Conservation (phyloP, 2,329 filamentous ascomycete genomes). For the Colletotrichum sublineola region DNA sequence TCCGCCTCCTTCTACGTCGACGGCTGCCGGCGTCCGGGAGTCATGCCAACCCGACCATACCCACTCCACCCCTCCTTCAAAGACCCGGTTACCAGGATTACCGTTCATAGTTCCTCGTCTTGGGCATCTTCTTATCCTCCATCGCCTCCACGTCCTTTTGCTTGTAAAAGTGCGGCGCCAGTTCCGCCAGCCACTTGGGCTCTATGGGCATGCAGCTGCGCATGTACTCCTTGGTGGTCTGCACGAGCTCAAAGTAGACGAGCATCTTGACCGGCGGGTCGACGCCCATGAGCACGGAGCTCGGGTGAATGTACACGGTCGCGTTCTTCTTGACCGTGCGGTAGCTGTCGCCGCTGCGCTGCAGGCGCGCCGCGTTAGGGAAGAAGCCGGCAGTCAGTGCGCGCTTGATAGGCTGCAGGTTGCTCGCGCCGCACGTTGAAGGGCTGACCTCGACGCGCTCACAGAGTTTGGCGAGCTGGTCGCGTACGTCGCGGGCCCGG, state of each 20-base stretch:
- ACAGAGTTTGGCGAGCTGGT: constrained; percentile 92
- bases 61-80: background rate
- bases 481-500: constrained; percentile 89
- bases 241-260: constrained; percentile 86
- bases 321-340: constrained; percentile 91
- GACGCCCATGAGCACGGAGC: constrained; percentile 81
- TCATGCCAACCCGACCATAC: background rate
- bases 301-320: constrained; percentile 92
- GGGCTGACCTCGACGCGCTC: constrained; percentile 89
- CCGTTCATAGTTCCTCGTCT: constrained; percentile 47
- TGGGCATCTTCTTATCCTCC: constrained; percentile 77
- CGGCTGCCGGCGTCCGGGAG: background rate
- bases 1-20: background rate
- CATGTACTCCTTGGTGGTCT: constrained; percentile 94
- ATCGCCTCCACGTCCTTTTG: constrained; percentile 88
- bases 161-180: constrained; percentile 96
- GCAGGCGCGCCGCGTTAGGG: constrained; percentile 87
- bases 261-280: constrained; percentile 85
- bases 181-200: constrained; percentile 85
- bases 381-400: constrained; percentile 94
- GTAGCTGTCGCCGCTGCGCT: constrained; percentile 88
- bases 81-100: background rate
- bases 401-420: constrained; percentile 85
- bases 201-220: constrained; percentile 87
- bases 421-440: constrained; percentile 76